Percentiles rank a stretch among this genome's conserved stretches.
Conservation (phyloP, 345 rosid species). For the Citrus cavaleriei region DNA sequence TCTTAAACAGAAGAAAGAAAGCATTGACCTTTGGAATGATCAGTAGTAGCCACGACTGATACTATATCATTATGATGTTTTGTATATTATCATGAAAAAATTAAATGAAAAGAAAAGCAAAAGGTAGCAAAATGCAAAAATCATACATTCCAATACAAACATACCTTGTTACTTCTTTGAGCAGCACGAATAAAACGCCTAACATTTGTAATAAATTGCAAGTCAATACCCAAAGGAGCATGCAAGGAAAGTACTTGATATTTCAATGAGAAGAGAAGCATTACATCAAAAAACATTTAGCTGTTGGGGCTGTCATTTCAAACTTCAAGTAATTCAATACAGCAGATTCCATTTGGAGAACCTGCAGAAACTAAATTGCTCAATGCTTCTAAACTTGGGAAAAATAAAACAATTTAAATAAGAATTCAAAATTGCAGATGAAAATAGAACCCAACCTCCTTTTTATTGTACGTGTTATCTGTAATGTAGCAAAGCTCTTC, state of each 20-base stretch:
- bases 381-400: background rate
- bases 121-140: background rate
- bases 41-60: background rate
- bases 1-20: background rate
- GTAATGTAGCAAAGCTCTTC: slow-evolving; percentile 91
- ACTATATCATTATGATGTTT: background rate
- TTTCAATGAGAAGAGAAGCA: background rate
- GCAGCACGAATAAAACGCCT: slow-evolving; percentile 28
- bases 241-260: background rate
- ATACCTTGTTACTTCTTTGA: slow-evolving; percentile 22
- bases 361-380: slow-evolving; percentile 31
- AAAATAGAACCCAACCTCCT: slow-evolving; percentile 47
- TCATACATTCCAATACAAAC: background rate
- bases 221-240: background rate
- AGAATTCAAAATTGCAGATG: background rate
- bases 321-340: slow-evolving; percentile 83
- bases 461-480: slow-evolving; percentile 76
- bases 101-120: background rate
- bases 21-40: background rate
- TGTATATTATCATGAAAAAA: background rate
- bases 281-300: slow-evolving; percentile 83
- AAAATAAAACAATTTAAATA: background rate
- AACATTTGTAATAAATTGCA: background rate
- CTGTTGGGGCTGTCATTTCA: slow-evolving; percentile 83
- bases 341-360: slow-evolving; percentile 85